Percentiles rank a stretch among this genome's conserved stretches.
phyloP scores from a whole-genome alignment of 148 eudicot species.

The Rhododendron griersonianum region DNA sequence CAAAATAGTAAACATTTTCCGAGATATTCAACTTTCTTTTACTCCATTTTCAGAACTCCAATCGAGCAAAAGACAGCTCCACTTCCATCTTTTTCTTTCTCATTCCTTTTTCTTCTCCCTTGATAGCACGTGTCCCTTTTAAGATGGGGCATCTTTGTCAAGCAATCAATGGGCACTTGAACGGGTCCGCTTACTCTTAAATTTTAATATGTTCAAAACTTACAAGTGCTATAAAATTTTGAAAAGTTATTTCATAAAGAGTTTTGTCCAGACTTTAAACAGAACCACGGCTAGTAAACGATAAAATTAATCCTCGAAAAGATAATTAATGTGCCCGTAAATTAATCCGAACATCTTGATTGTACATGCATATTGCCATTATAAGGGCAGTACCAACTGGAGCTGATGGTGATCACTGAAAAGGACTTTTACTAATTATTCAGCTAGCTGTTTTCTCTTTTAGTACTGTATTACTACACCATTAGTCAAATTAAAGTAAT shows the following conservation, averaged over 20 bases:
- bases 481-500: neutral
- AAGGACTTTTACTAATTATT: neutral
- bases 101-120: neutral
- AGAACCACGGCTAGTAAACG: neutral
- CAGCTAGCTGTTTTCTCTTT: neutral
- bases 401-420: neutral
- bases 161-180: neutral
- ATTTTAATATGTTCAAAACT: neutral
- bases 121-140: neutral
- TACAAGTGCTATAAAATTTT: neutral
- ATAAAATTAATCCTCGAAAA: no score
- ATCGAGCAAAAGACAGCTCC: neutral
- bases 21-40: neutral
- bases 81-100: neutral
- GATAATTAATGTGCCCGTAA: neutral
- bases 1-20: neutral
- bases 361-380: neutral
- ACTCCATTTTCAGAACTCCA: neutral
- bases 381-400: neutral
- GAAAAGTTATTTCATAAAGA: no score
- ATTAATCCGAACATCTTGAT: neutral
- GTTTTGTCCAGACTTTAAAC: no score
- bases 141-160: neutral
- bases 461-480: no score
- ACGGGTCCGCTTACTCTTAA: neutral